Evolutionary conservation across 345 rosid species (phyloP).

Genomic region (Rhizophora apiculata): DNA sequence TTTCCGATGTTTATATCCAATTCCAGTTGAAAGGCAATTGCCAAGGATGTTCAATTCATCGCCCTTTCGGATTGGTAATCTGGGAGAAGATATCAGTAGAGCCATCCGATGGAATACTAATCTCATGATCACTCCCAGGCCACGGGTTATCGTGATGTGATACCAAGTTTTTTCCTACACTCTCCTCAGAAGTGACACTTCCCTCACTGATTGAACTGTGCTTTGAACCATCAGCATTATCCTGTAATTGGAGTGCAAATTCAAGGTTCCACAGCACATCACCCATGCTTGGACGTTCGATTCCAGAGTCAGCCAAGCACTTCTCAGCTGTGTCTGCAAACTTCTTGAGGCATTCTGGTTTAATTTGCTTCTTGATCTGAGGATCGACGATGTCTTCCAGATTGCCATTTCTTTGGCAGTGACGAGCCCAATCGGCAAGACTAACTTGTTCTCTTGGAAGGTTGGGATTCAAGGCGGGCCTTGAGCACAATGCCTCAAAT

Average conservation of each 20-base stretch:
- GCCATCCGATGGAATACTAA: constrained; percentile 28
- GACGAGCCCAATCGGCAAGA: constrained; percentile 77
- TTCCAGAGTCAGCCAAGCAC: constrained; percentile 57
- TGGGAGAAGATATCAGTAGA: constrained; percentile 49
- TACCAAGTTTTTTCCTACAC: not conserved
- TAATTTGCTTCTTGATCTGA: constrained; percentile 43
- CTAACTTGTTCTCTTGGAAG: constrained; percentile 76
- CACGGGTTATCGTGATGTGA: constrained; percentile 22
- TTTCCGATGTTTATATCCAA: not conserved
- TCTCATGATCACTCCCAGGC: constrained; percentile 32
- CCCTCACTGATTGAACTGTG: constrained; percentile 11
- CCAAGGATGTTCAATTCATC: constrained; percentile 25
- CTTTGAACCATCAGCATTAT: constrained; percentile 33
- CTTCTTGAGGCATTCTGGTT: constrained; percentile 54
- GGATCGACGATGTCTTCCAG: constrained; percentile 69
- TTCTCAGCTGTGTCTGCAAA: constrained; percentile 68
- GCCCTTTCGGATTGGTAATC: constrained; percentile 55
- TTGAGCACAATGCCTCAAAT: constrained; percentile 65
- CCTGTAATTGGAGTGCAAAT: constrained; percentile 56
- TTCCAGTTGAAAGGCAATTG: not conserved
- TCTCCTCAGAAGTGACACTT: constrained; percentile 22
- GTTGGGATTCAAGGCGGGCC: constrained; percentile 66
- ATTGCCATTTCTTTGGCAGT: constrained; percentile 47
- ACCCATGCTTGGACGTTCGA: constrained; percentile 74
- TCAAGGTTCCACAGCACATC: constrained; percentile 85